A percentile compares a stretch with the other conserved stretches of the same genome.
Conservation (phyloP, 2,329 filamentous ascomycete genomes). For the Exophiala mesophila region DNA sequence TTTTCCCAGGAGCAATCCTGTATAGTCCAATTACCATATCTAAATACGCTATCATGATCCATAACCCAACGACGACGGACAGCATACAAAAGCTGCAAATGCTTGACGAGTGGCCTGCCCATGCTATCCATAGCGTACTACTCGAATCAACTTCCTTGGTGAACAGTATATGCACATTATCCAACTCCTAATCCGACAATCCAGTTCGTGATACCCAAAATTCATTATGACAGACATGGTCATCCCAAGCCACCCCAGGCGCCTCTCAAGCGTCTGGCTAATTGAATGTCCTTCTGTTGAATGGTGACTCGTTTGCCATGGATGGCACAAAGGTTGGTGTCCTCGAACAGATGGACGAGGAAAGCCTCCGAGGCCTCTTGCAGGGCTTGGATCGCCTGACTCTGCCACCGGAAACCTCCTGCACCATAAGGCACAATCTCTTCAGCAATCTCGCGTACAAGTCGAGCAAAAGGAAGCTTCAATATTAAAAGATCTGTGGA, state of each 20-base stretch:
- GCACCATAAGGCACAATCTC: conserved; percentile 52
- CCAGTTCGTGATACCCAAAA: not conserved
- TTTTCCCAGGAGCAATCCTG: too few species aligned
- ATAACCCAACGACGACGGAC: too few species aligned
- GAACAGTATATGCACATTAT: too few species aligned
- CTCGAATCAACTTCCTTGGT: too few species aligned
- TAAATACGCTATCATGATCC: too few species aligned
- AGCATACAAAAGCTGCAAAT: too few species aligned
- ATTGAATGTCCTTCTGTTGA: conserved; percentile 96
- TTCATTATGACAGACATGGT: too few species aligned
- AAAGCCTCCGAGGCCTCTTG: conserved; percentile 97
- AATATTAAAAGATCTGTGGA: conserved; percentile 79
- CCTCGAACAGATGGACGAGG: conserved; percentile 92
- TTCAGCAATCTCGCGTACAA: conserved; percentile 51
- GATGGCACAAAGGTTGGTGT: conserved; percentile 92
- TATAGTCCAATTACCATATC: too few species aligned
- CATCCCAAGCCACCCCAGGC: conserved; percentile 67
- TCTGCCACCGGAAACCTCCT: conserved; percentile 83
- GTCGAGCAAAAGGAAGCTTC: conserved; percentile 48
- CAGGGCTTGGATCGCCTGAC: conserved; percentile 84
- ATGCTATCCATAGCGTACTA: too few species aligned
- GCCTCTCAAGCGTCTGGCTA: conserved; percentile 74
- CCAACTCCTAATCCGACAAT: conserved; percentile 9
- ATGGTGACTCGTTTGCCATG: conserved; percentile 96
- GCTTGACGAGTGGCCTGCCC: too few species aligned